Conservation (phyloP, 2,329 filamentous ascomycete genomes). For the Aspergillus sp. region DNA sequence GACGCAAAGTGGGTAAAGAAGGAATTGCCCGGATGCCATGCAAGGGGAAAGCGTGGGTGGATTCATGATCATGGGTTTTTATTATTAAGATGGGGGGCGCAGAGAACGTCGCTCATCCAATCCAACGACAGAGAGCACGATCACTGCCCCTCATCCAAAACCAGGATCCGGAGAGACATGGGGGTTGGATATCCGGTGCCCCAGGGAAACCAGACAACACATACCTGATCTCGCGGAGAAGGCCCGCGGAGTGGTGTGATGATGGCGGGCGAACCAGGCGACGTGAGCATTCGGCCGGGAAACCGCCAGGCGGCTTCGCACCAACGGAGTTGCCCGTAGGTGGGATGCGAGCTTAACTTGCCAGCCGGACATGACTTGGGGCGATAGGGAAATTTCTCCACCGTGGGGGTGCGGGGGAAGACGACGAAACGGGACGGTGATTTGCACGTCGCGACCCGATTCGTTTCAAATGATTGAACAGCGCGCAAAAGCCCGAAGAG, state of each 20-base stretch:
- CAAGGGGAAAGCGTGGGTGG: background rate
- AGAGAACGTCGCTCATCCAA: background rate
- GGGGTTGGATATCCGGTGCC: background rate
- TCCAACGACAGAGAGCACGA: no score
- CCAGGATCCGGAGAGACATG: no score
- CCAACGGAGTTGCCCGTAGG: conserved; percentile 29
- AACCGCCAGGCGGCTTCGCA: conserved; percentile 19
- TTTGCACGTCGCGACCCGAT: background rate
- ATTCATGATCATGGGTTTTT: background rate
- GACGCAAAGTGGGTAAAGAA: conserved; percentile 3
- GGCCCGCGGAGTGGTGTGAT: conserved; percentile 11
- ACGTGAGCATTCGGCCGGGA: conserved; percentile 27
- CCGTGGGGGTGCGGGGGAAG: conserved; percentile 10
- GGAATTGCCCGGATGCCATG: conserved; percentile 1
- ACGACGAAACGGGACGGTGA: background rate
- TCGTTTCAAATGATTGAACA: background rate
- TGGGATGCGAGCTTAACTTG: conserved; percentile 29
- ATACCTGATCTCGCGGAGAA: conserved; percentile 13
- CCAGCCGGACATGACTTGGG: conserved; percentile 28
- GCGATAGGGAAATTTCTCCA: background rate
- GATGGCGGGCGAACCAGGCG: conserved; percentile 22
- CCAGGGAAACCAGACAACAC: background rate
- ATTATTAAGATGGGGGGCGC: background rate
- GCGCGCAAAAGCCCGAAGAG: background rate
- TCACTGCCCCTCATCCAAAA: no score